These are phyloP conservation scores for Gardenia jasminoides DNA, from an alignment of 257 asterid genomes.

Conservation along the genomic window DNA sequence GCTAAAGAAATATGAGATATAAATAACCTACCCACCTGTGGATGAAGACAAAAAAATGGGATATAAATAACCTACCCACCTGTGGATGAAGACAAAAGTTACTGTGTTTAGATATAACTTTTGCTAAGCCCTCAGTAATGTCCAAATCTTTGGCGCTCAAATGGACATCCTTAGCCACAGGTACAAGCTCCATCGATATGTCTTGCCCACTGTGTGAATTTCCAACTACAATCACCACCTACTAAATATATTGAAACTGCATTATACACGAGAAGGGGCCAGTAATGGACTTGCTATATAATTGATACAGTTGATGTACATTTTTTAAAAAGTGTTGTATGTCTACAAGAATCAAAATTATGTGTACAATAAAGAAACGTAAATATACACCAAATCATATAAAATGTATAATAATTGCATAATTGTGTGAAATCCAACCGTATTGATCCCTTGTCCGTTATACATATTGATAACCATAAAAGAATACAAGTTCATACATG, in stretches of 20 bases:
- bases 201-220: conserved; percentile 84
- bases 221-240: conserved; percentile 92
- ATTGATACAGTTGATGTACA: too few relatives aligned
- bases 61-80: conserved; percentile 25
- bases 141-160: conserved; percentile 51
- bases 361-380: too few relatives aligned
- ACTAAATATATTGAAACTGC: not conserved
- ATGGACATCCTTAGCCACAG: conserved; percentile 71
- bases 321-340: too few relatives aligned
- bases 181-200: conserved; percentile 75
- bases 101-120: conserved; percentile 58
- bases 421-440: too few relatives aligned
- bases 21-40: conserved; percentile 25
- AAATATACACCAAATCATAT: too few relatives aligned
- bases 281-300: too few relatives aligned
- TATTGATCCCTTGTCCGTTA: too few relatives aligned
- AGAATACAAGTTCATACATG: too few relatives aligned
- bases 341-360: too few relatives aligned
- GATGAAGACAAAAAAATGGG: conserved; percentile 35
- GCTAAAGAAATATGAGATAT: not conserved
- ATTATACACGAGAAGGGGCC: too few relatives aligned
- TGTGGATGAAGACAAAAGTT: conserved; percentile 38
- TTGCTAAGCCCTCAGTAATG: conserved; percentile 63
- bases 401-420: too few relatives aligned
- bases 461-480: too few relatives aligned